These are phyloP conservation scores for Allium fistulosum DNA, from an alignment of 106 monocot species.

Conservation along the genomic window DNA sequence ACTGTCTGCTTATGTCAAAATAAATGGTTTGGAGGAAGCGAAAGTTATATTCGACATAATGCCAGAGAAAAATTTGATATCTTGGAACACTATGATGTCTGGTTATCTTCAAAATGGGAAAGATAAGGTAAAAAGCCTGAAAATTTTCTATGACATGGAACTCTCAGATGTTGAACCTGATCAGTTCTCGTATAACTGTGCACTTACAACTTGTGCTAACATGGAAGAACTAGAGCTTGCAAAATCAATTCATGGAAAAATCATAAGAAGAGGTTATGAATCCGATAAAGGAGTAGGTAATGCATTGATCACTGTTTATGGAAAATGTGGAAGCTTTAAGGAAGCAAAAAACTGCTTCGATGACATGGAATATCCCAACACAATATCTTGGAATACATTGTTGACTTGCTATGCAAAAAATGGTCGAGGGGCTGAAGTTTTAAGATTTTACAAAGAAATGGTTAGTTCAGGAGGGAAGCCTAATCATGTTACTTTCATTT, in stretches of 20 bases:
- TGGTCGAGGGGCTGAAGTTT: constrained; percentile 16
- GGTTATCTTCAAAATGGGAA: constrained; percentile 25
- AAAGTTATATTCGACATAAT: constrained; percentile 17
- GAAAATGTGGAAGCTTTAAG: constrained; percentile 24
- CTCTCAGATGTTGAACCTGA: constrained; percentile 21
- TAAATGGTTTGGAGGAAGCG: constrained; percentile 12
- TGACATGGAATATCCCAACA: constrained; percentile 1
- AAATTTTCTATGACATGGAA: constrained; percentile 22
- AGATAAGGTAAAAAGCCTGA: constrained; percentile 1
- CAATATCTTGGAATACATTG: constrained; percentile 28
- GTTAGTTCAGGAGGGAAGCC: constrained; percentile 11
- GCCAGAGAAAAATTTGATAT: constrained; percentile 27
- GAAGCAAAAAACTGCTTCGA: constrained; percentile 17
- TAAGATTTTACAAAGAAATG: constrained; percentile 20
- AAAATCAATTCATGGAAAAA: constrained; percentile 23
- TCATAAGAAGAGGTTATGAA: constrained; percentile 17
- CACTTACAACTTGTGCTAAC: constrained; percentile 22
- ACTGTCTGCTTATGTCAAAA: constrained; percentile 18
- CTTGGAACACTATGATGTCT: constrained; percentile 41
- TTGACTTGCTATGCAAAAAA: constrained; percentile 24
- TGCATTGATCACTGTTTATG: constrained; percentile 25
- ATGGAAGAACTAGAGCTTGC: constrained; percentile 21
- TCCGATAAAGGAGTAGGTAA: constrained; percentile 25
- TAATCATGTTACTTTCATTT: constrained; percentile 27
- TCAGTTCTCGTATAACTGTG: constrained; percentile 32